Conservation (phyloP, 2,329 filamentous ascomycete genomes). For the Calonectria honghensis region DNA sequence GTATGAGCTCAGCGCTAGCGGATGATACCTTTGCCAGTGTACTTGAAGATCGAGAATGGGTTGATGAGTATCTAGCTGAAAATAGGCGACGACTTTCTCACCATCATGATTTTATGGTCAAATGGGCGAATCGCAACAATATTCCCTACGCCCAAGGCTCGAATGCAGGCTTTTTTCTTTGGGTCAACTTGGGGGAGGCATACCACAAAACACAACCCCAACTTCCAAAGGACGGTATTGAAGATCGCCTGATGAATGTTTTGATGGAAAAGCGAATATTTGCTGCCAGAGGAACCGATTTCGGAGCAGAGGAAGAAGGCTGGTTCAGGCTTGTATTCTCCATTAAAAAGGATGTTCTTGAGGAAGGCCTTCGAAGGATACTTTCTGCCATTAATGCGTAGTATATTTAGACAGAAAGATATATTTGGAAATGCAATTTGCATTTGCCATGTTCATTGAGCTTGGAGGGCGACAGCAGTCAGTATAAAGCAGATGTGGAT, state of each 20-base stretch:
- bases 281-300: neutral
- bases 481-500: no score
- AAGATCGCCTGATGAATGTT: neutral
- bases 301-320: conserved; percentile 3
- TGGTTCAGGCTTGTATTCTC: conserved; percentile 8
- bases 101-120: neutral
- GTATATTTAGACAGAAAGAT: neutral
- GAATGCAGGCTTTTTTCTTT: conserved; percentile 1
- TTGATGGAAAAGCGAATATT: conserved; percentile 6
- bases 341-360: neutral
- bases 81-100: neutral
- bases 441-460: no score
- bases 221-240: neutral
- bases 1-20: conserved; percentile 8
- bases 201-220: neutral
- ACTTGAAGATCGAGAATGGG: neutral
- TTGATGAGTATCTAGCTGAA: neutral
- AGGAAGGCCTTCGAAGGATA: neutral
- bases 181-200: conserved; percentile 1
- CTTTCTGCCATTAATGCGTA: neutral
- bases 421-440: neutral
- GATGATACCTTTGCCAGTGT: neutral
- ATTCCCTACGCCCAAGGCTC: neutral
- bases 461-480: no score
- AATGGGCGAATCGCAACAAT: neutral